A percentile compares a stretch with the other conserved stretches of the same genome.
These are phyloP conservation scores for Combretum micranthum DNA, from an alignment of 345 rosid species.

Conservation along the genomic window DNA sequence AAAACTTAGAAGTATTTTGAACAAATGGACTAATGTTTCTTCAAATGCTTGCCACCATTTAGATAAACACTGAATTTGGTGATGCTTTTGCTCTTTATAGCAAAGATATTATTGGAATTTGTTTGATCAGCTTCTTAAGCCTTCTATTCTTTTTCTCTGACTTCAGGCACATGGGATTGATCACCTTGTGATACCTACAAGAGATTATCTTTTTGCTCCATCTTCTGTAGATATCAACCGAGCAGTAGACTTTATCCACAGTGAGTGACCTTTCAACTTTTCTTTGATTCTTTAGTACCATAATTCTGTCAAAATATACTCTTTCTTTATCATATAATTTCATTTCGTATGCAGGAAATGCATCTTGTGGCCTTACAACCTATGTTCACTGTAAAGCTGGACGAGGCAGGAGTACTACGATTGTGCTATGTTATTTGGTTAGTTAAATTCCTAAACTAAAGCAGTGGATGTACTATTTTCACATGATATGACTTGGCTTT, in stretches of 20 bases:
- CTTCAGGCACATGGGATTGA: constrained; percentile 62
- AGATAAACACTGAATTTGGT: too few relatives aligned
- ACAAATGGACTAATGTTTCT: too few relatives aligned
- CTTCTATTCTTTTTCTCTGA: constrained; percentile 6
- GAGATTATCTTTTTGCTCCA: constrained; percentile 87
- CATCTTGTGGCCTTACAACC: constrained; percentile 52
- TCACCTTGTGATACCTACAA: constrained; percentile 76
- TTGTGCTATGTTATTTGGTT: constrained; percentile 84
- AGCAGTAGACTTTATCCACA: constrained; percentile 65
- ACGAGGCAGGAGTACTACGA: constrained; percentile 83
- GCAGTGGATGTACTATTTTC: neutral
- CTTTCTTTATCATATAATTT: neutral
- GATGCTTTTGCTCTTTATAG: neutral
- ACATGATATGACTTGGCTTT: too few relatives aligned
- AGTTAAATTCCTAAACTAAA: neutral
- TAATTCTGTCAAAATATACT: neutral
- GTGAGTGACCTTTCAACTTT: constrained; percentile 27
- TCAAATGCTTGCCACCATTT: too few relatives aligned
- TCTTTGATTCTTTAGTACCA: constrained; percentile 1
- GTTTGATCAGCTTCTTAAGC: neutral
- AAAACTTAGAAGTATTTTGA: too few relatives aligned
- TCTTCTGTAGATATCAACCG: constrained; percentile 40
- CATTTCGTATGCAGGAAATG: constrained; percentile 35
- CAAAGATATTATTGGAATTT: neutral
- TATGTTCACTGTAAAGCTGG: constrained; percentile 96